Evolutionary conservation across 257 asterid genomes (phyloP), one percentile per base, ranked within the genome.

Genomic region (Fraxinus quadrangulata): DNA sequence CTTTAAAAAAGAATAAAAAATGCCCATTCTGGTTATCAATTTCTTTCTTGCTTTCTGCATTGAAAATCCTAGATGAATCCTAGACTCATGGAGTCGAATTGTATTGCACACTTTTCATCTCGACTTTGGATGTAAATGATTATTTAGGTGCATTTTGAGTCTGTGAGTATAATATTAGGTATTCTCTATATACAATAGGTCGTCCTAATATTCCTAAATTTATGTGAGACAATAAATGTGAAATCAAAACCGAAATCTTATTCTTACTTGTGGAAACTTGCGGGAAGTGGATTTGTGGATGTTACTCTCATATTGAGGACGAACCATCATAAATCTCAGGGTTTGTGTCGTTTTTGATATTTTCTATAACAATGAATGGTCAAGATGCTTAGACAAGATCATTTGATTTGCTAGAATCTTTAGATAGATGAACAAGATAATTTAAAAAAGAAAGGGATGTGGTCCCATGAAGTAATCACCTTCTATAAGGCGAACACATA

Each of bases 321-420:
- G 54, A 2, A 45, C 5, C 19, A 13, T 0, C 16, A 37, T 42
- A 42, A 45, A 45, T 45, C 54, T 45, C 1, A 1, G 5, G 4
- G 14, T 45, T 17, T 54, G 11, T 1, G 63, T 54, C 2, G 24
- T 19, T 19, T 16, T 6, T 54, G 11, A 54, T 45, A 54, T n/a
- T 16, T 16, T 54, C 26, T 17, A 1, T 19, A 54, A 14, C 45
- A 59, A 77, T 17, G 13, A 66, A 72, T 9, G 17, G 76, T 76
- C 71, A 26, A 78, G 83, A 80, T 61, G 80, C 85, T 84, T 84
- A 80, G 21, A 23, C 73, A 69, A 61, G 78, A 85, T 77, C 9
- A 40, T 78, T 47, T 71, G 68, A 30, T 54, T 77, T 81, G 56
- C 23, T 39, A 75, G 81, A 81, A 78, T 59, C 59, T 59, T 67